Evolutionary conservation across 345 rosid species (phyloP), one percentile per base, ranked within the genome.

Genomic region (Eucalyptus viminalis): DNA sequence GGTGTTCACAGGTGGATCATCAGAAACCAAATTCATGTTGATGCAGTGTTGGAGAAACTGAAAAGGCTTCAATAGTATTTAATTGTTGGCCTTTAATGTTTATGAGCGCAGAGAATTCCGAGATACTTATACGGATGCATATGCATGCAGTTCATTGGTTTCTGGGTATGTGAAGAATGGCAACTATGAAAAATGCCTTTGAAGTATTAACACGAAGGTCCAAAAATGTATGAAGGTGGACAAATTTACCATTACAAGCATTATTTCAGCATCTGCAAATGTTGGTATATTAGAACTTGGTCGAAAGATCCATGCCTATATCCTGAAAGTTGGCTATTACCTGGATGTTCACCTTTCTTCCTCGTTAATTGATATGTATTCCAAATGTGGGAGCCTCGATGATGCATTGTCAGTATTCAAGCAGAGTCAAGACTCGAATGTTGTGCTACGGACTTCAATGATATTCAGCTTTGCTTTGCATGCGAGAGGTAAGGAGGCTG

Each of bases 361-460:
- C 87, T 91, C 95, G 4, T 90, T 95, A 25, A 86, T 94, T 76
- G 94, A 93, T 89, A 94, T 94, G 95, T 93, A 94, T 81, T 90
- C 93, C 62, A 94, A 94, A 91, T 93, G 93, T 86, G 96, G 95
- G 80, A 91, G 91, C 90, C 86, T 95, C 83, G 87, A 86, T n/a
- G 95, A 92, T 89, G 93, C 95, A 27, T 25, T 50, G 87, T 89
- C 87, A 85, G 87, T 93, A 58, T 95, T 95, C 86, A 54, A 90
- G 54, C 90, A 89, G 89, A 88, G 87, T 45, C 86, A 56, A 69
- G 89, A 91, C 86, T 40, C 9, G 43, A 91, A 91, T 86, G 91
- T 93, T 67, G 95, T 91, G 44, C 45, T 92, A 37, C 93, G 93
- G 94, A 95, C 94, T 51, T 92, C 95, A 67, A 91, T 95, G 95